These are phyloP conservation scores for Pseudocercospora pini-densiflorae DNA, from an alignment of 2,329 filamentous ascomycete genomes.

Conservation along the genomic window DNA sequence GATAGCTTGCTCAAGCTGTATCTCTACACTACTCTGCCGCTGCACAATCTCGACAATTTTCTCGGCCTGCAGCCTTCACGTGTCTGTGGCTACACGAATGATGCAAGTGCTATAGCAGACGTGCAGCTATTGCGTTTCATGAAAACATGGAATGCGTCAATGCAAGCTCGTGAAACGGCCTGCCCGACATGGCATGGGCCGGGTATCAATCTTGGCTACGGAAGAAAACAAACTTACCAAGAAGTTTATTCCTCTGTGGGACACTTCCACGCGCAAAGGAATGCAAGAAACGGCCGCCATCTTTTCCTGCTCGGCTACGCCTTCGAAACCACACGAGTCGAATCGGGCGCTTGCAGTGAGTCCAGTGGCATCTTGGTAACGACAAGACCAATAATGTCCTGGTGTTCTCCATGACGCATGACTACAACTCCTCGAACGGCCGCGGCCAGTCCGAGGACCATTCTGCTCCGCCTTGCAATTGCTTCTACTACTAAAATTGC, in stretches of 20 bases:
- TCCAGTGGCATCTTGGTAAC: background rate
- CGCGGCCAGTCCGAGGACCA: background rate
- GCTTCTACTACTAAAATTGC: background rate
- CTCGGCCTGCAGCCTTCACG: background rate
- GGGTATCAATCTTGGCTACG: conserved; percentile 1
- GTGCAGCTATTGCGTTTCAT: conserved; percentile 6
- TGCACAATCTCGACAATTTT: background rate
- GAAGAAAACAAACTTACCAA: background rate
- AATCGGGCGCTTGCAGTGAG: background rate
- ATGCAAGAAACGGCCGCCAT: background rate
- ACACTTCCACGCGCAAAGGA: background rate
- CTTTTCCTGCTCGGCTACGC: background rate
- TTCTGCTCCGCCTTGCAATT: background rate
- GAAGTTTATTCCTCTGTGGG: background rate
- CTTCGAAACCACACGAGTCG: background rate
- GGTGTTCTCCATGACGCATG: conserved; percentile 5
- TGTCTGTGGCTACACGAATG: background rate
- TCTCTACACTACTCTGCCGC: background rate
- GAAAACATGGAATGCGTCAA: background rate
- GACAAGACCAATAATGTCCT: background rate
- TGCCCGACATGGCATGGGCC: background rate
- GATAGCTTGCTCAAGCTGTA: background rate
- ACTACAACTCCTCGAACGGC: background rate
- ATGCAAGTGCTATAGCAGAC: conserved; percentile 5
- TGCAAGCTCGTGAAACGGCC: conserved; percentile 2